Evolutionary conservation across 495 filamentous ascomycete species (phyloP).

Genomic region (Friedmanniomyces endolithicus): DNA sequence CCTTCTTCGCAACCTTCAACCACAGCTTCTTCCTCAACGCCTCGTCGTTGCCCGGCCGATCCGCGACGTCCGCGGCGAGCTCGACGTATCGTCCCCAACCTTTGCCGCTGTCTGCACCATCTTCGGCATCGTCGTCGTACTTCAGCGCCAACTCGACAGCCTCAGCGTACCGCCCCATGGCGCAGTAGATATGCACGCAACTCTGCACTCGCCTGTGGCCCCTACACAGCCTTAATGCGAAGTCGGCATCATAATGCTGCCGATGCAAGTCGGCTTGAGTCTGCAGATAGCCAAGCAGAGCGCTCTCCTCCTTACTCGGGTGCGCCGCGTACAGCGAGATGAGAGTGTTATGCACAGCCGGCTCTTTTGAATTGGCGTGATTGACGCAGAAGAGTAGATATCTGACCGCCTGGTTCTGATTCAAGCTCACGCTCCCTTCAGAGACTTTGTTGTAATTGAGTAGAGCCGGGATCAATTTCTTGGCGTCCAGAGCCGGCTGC

Average conservation of each 20-base stretch:
- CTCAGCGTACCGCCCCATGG: slow-evolving; percentile 83
- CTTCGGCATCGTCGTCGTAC: slow-evolving; percentile 38
- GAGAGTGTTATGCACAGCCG: slow-evolving; percentile 94
- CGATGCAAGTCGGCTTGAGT: slow-evolving; percentile 45
- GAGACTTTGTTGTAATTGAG: slow-evolving; percentile 81
- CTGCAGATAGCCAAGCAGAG: slow-evolving; percentile 78
- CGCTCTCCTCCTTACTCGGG: slow-evolving; percentile 64
- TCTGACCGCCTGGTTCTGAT: slow-evolving; percentile 81
- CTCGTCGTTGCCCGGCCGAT: slow-evolving; percentile 58
- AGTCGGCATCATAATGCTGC: slow-evolving; percentile 87
- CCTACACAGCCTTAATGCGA: slow-evolving; percentile 89
- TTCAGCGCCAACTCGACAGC: slow-evolving; percentile 86
- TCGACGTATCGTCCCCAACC: slow-evolving; percentile 48
- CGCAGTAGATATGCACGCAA: slow-evolving; percentile 90
- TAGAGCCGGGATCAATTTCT: slow-evolving; percentile 80
- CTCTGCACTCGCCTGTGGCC: slow-evolving; percentile 82
- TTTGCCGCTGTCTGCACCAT: background rate
- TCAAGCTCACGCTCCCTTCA: slow-evolving; percentile 37
- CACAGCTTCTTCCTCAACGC: slow-evolving; percentile 86
- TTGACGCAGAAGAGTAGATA: slow-evolving; percentile 91
- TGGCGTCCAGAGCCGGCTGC: slow-evolving; percentile 73
- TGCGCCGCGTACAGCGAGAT: slow-evolving; percentile 92
- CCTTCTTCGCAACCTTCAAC: slow-evolving; percentile 85
- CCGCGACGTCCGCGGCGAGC: slow-evolving; percentile 79
- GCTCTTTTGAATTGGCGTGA: slow-evolving; percentile 64